A percentile compares a stretch with the other conserved stretches of the same genome.
Evolutionary conservation across 1,139 yeast species (phyloP).

Genomic region (Pichia cactophila): DNA sequence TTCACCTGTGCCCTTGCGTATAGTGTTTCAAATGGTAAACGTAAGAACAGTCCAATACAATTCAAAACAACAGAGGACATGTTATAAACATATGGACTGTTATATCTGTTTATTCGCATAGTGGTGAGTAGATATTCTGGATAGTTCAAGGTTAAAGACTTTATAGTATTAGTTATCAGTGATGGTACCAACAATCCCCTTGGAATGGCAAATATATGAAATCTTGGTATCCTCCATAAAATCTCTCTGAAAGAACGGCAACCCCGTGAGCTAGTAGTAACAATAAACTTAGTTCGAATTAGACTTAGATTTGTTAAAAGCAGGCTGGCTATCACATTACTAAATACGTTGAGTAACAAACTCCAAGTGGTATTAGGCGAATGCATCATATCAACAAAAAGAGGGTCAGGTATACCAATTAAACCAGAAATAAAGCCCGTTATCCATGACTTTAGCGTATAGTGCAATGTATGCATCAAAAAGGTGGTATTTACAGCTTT

Average conservation of each 20-base stretch:
- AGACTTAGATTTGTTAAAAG: slow-evolving; percentile 75
- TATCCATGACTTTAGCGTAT: slow-evolving; percentile 85
- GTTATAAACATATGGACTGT: slow-evolving; percentile 57
- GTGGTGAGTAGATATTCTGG: slow-evolving; percentile 69
- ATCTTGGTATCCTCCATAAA: slow-evolving; percentile 30
- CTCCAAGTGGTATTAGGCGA: slow-evolving; percentile 71
- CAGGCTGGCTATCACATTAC: slow-evolving; percentile 70
- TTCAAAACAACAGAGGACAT: slow-evolving; percentile 41
- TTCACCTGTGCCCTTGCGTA: slow-evolving; percentile 76
- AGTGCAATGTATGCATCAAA: slow-evolving; percentile 64
- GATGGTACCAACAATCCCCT: slow-evolving; percentile 44
- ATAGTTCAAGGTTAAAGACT: slow-evolving; percentile 55
- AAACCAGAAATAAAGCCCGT: slow-evolving; percentile 81
- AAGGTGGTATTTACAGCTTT: slow-evolving; percentile 84
- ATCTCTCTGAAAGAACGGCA: slow-evolving; percentile 34
- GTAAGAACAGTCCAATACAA: slow-evolving; percentile 63
- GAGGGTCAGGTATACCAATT: slow-evolving; percentile 84
- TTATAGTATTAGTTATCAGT: slow-evolving; percentile 52
- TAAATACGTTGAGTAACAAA: slow-evolving; percentile 57
- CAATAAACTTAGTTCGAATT: slow-evolving; percentile 67
- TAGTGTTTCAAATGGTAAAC: slow-evolving; percentile 81
- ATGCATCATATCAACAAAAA: slow-evolving; percentile 73
- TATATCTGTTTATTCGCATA: slow-evolving; percentile 62
- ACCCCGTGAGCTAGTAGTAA: slow-evolving; percentile 44
- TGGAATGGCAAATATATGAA: slow-evolving; percentile 47